phyloP scores from a whole-genome alignment of 129 eudicot species.

The Centella asiatica region DNA sequence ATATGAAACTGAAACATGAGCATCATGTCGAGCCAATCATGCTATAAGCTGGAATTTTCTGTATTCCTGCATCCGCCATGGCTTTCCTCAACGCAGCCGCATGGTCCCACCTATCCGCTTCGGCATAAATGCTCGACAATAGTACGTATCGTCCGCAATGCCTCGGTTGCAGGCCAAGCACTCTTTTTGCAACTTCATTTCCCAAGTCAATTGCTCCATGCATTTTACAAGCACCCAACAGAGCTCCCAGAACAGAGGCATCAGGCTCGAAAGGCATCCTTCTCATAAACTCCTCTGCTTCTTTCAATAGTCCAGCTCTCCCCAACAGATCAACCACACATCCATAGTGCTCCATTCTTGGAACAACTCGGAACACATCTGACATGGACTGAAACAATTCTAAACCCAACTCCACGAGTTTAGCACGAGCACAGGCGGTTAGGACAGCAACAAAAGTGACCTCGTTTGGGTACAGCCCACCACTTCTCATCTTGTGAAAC shows the following conservation, averaged over 20 bases:
- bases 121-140: conserved; percentile 62
- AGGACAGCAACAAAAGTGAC: conserved; percentile 63
- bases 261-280: conserved; percentile 78
- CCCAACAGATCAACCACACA: conserved; percentile 80
- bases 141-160: conserved; percentile 55
- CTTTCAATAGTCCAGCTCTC: conserved; percentile 59
- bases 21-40: conserved; percentile 17
- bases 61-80: conserved; percentile 50
- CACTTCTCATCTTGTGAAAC: conserved; percentile 43
- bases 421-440: conserved; percentile 63
- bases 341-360: conserved; percentile 82
- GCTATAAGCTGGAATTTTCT: conserved; percentile 60
- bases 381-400: conserved; percentile 55
- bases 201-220: conserved; percentile 67
- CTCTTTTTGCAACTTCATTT: conserved; percentile 38
- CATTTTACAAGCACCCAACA: conserved; percentile 77
- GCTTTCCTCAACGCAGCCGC: conserved; percentile 48
- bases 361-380: conserved; percentile 31
- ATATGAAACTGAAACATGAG: not conserved
- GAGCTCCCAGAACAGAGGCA: conserved; percentile 72
- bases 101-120: conserved; percentile 55
- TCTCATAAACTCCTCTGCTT: conserved; percentile 51
- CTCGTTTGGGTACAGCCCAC: conserved; percentile 41
- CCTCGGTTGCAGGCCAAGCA: conserved; percentile 44
- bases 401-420: conserved; percentile 48